These are phyloP conservation scores for Jackrogersella minutella DNA, from an alignment of 495 filamentous ascomycete genomes.

Conservation along the genomic window DNA sequence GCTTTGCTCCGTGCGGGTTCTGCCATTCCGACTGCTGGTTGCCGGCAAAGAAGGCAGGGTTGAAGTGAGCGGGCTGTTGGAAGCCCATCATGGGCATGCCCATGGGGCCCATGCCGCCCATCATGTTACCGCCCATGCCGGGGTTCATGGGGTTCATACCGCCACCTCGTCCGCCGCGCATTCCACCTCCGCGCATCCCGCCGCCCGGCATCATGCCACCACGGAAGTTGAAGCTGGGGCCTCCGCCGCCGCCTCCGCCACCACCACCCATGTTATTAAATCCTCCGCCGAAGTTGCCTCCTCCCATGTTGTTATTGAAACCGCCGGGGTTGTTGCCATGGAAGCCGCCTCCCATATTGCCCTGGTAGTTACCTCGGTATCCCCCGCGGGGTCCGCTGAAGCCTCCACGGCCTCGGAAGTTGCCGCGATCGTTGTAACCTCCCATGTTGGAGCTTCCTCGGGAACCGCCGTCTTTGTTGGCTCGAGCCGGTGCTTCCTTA, in stretches of 20 bases:
- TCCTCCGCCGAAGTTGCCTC: constrained; percentile 50
- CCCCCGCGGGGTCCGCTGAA: constrained; percentile 37
- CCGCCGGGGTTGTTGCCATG: constrained; percentile 31
- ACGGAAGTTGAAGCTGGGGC: constrained; percentile 64
- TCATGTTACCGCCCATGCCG: constrained; percentile 59
- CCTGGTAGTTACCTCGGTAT: constrained; percentile 13
- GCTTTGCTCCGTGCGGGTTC: constrained; percentile 87
- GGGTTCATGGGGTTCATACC: constrained; percentile 63
- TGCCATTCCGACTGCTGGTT: constrained; percentile 65
- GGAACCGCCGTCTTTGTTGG: constrained; percentile 66
- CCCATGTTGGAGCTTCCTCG: constrained; percentile 57
- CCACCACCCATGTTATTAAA: constrained; percentile 58
- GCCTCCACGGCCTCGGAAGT: constrained; percentile 49
- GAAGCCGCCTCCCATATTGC: constrained; percentile 37
- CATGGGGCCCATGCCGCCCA: constrained; percentile 67
- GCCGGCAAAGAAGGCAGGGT: constrained; percentile 78
- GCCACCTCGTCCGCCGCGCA: constrained; percentile 76
- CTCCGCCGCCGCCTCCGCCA: constrained; percentile 60
- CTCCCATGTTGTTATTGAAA: constrained; percentile 43
- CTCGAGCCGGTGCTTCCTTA: constrained; percentile 84
- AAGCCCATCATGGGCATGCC: constrained; percentile 70
- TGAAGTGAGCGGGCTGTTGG: constrained; percentile 76
- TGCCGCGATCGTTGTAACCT: constrained; percentile 54
- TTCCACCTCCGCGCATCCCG: constrained; percentile 74
- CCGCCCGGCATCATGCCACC: constrained; percentile 66